phyloP scores from a whole-genome alignment of 139 green algal species.

The Chlorella ohadii region DNA sequence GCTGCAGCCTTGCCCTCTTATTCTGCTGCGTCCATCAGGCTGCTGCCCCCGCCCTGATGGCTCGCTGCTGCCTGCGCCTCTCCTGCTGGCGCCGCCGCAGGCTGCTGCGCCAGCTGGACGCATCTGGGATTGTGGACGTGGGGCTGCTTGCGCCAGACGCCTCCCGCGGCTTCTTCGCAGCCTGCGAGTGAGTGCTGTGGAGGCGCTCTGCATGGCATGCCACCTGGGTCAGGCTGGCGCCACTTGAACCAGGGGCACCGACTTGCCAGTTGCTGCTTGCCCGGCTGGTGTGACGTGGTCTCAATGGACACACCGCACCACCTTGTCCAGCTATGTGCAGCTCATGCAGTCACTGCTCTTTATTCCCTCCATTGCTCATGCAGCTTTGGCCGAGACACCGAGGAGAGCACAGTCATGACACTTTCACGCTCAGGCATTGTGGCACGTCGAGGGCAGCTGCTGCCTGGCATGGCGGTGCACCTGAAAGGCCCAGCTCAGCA shows the following conservation, averaged over 20 bases:
- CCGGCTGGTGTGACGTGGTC: no score
- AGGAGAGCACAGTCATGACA: constrained; percentile 18
- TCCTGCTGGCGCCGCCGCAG: no score
- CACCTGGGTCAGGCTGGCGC: no score
- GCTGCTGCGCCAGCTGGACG: constrained; percentile 19
- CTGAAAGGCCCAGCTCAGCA: background rate
- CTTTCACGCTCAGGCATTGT: background rate
- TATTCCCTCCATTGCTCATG: background rate
- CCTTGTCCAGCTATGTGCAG: no score
- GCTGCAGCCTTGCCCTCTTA: background rate
- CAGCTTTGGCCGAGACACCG: constrained; percentile 25
- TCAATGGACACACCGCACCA: no score
- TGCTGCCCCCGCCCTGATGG: constrained; percentile 20
- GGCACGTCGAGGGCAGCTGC: background rate
- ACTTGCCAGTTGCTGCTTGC: no score
- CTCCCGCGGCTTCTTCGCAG: constrained; percentile 17
- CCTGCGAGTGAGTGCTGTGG: constrained; percentile 9
- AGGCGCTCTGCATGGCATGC: no score
- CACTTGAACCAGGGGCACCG: background rate
- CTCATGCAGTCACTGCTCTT: no score
- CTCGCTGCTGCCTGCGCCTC: no score
- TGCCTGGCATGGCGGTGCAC: constrained; percentile 3
- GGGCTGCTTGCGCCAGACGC: constrained; percentile 27
- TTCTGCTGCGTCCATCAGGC: no score
- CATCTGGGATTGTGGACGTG: constrained; percentile 14